Evolutionary conservation across 805 yeast species (phyloP), one percentile per base, ranked within the genome.

Genomic region (Metschnikowia lochheadii): DNA sequence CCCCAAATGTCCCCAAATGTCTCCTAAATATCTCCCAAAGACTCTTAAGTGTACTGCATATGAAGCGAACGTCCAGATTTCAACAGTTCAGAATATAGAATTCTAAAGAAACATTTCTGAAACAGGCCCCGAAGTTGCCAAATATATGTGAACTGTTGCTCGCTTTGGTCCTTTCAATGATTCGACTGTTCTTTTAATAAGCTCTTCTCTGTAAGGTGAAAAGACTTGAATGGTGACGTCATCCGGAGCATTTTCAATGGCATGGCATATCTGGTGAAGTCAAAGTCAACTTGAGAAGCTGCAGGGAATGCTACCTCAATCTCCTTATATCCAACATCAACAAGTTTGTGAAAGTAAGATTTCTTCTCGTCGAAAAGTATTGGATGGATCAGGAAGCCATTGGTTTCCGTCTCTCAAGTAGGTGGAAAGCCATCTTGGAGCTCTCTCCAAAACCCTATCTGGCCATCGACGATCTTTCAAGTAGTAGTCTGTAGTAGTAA

Each of bases 361-460:
- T 83, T 83, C 69, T 87, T 87, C 61, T 87, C 91, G n/a, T 73
- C 83, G 40, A 85, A 74, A n/a, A 85, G 75, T 94, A 87, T 87
- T 48, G 94, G 94, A 63, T 87, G n/a, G n/a, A n/a, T n/a, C 94
- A 0, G 94, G 92, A 57, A 87, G 76, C 5, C 91, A 83, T 70
- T 87, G 94, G 67, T 87, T 87, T 31, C 94, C 94, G 63, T 87
- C 94, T 60, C 94, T 78, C 54, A 87, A 75, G 62, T 87, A 94
- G 3, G 94, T 87, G 18, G 91, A 83, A 42, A 87, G 72, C 94
- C 94, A 87, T 57, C 94, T 73, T 18, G 94, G 94, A 3, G 90
- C 79, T 63, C 79, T 79, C 46, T 70, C 72, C 50, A 87, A 64
- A 14, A 77, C 67, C 51, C 76, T 75, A 35, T 74, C 62, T 1